Base-by-base conservation (phyloP, 2,329 filamentous ascomycete genomes). In the Ceratocystis colombiana region DNA sequence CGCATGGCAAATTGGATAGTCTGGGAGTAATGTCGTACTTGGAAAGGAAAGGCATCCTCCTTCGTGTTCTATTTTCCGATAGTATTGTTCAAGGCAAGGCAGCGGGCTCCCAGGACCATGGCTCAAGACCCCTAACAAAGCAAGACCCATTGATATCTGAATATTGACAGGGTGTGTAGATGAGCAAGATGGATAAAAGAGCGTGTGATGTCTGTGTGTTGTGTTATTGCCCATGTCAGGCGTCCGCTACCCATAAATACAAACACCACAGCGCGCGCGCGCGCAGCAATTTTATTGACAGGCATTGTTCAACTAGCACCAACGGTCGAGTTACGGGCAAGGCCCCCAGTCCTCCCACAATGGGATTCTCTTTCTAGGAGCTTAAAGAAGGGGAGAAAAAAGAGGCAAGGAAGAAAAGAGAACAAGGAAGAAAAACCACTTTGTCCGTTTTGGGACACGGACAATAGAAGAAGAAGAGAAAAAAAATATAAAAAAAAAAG, bases 401-500 rank as follows among this genome's bases (percentile, higher is more conserved):
- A 33, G 53, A 12, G 22, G 25, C 48, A 30, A 57, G 48, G 22
- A 12, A 28, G 30, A 57, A 57, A 57, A 57, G 22, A 25, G 22
- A 25, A 25, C 48, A 30, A 57, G 48, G 22, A 12, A 28, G 30
- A 57, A 57, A 57, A 57, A 57, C 22, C 53, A 57, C 53, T 57
- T 57, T 57, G 53, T 57, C 53, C 10, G 53, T 30, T 57, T 57
- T 33, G 53, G 28, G 53, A 57, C 53, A 57, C 22, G 17, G 12
- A 57, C 53, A 57, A 57, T 33, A n/a, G 53, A 41, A 37, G 8
- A 37, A 15, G 2, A 57, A 10, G 6, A 5, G 33, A 10, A 17
- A 12, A 15, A 25, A 5, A 57, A 10, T n/a, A n/a, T n/a, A 5
- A 57, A 15, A 5, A 57, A 10, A 17, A 12, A 15, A 25, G 0